Base-by-base conservation (phyloP, 1,284 basidiomycete genomes). In the Malassezia japonica region DNA sequence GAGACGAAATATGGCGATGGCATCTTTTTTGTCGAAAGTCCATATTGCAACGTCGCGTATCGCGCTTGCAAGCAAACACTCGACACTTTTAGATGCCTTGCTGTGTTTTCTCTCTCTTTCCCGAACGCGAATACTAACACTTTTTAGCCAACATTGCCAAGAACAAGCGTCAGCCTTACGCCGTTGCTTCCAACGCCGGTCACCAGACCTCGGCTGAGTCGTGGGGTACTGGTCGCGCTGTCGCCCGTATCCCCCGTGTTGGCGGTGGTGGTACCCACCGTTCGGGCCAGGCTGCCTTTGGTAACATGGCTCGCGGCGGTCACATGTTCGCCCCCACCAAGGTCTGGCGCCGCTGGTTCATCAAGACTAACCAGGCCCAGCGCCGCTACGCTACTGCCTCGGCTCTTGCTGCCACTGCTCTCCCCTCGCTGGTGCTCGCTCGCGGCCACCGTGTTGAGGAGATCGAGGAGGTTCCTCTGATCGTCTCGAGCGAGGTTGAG, bases 291-390 rank as follows among this genome's bases (percentile, higher is more conserved):
- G 94, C 88, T 75, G 91, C 92, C 35, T 96, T 98, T 79, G 94
- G 92, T 75, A 70, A 71, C 68, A 67, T 67, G 64, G 66, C 60
- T 59, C 71, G 70, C 39, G 91, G 92, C 75, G 94, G 92, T 82
- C 90, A 92, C 76, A 98, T 99, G 92, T 98, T 98, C 78, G 91
- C 92, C 38, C 92, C 94, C 36, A 98, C 92, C 79, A 96, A 94
- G 82, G 88, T 84, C 74, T 98, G 92, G 92, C 85, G 94, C 78
- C 92, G 85, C 77, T 99, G 94, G 94, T 92, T 96, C 79, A 86
- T 98, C 80, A 99, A 96, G 82, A 87, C 90, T 62, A 95, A 94
- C 84, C 87, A 91, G 81, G 94, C 92, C 82, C 92, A 98, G 79
- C 87, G 87, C 76, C 88, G 94, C 67, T 98, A 89, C 77, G 94